Percentiles rank a stretch among this genome's conserved stretches.
Conservation (phyloP, 148 eudicot genomes). For the Fagopyrum homotropicum region DNA sequence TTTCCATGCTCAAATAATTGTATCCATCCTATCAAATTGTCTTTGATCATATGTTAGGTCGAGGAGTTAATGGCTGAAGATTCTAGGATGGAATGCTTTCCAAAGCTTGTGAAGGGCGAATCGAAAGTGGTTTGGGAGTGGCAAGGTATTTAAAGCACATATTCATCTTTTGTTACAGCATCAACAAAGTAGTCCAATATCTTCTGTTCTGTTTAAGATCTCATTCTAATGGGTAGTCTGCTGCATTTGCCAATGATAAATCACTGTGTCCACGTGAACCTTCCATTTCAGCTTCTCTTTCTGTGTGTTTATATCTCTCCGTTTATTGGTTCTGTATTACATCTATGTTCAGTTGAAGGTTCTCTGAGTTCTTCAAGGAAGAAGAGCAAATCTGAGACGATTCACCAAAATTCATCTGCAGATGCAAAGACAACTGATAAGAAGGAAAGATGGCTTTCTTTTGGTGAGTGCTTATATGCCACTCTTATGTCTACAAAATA, state of each 20-base stretch:
- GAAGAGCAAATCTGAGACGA: constrained; percentile 30
- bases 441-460: constrained; percentile 20
- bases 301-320: background rate
- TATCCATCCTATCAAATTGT: background rate
- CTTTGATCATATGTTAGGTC: constrained; percentile 37
- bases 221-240: background rate
- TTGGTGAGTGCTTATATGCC: constrained; percentile 23
- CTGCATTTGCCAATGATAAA: background rate
- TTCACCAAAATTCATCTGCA: constrained; percentile 22
- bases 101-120: constrained; percentile 90
- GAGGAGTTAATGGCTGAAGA: constrained; percentile 81
- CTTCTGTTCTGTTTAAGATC: background rate
- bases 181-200: background rate
- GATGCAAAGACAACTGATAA: constrained; percentile 21
- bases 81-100: constrained; percentile 84
- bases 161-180: background rate
- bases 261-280: background rate
- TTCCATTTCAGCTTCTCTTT: background rate
- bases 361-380: constrained; percentile 64
- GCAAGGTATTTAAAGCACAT: constrained; percentile 64
- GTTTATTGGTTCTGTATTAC: background rate
- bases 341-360: constrained; percentile 57
- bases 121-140: constrained; percentile 98
- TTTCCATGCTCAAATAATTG: background rate
- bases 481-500: background rate